Conservation (phyloP, 768 basidiomycete species). For the Leccinum broughii region DNA sequence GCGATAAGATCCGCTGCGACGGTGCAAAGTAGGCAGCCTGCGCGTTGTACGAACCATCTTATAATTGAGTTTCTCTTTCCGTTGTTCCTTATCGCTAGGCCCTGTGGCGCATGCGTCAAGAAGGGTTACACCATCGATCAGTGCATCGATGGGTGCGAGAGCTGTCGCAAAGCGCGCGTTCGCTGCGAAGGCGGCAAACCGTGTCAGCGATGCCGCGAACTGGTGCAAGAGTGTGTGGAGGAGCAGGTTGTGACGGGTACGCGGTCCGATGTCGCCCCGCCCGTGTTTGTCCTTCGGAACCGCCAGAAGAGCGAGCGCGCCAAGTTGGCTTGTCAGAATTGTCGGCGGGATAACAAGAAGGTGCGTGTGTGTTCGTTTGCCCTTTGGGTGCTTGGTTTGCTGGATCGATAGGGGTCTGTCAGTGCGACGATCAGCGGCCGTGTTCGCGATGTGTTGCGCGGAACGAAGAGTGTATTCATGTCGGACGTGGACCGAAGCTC, state of each 20-base stretch:
- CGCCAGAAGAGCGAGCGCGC: slow-evolving; percentile 48
- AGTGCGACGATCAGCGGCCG: slow-evolving; percentile 67
- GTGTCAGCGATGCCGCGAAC: slow-evolving; percentile 36
- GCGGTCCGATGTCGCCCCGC: slow-evolving; percentile 27
- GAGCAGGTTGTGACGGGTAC: slow-evolving; percentile 32
- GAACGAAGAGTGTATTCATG: slow-evolving; percentile 55
- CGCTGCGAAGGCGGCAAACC: slow-evolving; percentile 42
- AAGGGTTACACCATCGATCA: slow-evolving; percentile 52
- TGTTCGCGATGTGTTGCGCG: slow-evolving; percentile 59
- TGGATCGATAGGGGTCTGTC: background rate
- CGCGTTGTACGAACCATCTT: background rate
- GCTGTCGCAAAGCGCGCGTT: slow-evolving; percentile 52
- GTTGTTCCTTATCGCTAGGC: slow-evolving; percentile 36
- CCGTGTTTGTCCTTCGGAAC: slow-evolving; percentile 25
- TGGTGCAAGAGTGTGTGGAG: slow-evolving; percentile 47
- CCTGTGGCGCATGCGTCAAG: slow-evolving; percentile 58
- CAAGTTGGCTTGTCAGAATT: slow-evolving; percentile 59
- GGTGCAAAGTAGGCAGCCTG: slow-evolving; percentile 43
- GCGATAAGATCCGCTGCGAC: slow-evolving; percentile 64
- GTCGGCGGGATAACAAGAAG: slow-evolving; percentile 69
- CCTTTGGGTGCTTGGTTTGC: background rate
- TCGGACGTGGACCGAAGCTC: slow-evolving; percentile 55
- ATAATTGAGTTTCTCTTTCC: slow-evolving; percentile 1
- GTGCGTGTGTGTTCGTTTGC: slow-evolving; percentile 29
- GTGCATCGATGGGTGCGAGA: slow-evolving; percentile 63